These are phyloP conservation scores for Aspergillus novoparasiticus DNA, from an alignment of 2,329 filamentous ascomycete species.

Conservation along the genomic window DNA sequence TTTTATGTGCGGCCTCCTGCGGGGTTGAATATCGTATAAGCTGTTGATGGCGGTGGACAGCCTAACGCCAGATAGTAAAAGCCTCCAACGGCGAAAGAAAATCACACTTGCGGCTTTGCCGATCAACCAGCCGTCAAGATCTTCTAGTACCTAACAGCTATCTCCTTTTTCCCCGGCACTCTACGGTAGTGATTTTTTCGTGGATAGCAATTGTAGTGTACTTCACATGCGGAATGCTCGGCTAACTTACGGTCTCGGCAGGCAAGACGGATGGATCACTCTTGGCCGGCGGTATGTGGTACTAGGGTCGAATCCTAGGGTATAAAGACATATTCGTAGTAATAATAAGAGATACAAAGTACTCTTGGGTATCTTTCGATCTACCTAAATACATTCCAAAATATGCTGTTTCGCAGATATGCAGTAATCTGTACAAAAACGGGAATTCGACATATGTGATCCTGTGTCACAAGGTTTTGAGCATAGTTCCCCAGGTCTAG, in stretches of 20 bases:
- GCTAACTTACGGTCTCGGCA: conserved; percentile 22
- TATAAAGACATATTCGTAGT: neutral
- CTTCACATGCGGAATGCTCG: conserved; percentile 30
- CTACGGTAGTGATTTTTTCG: neutral
- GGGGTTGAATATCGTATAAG: conserved; percentile 13
- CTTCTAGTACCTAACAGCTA: too few species aligned
- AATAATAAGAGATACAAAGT: neutral
- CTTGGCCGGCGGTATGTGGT: neutral
- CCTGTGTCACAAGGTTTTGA: neutral
- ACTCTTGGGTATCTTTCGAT: neutral
- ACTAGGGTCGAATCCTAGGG: neutral
- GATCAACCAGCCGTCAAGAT: neutral
- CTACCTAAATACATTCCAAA: neutral
- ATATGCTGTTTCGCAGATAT: neutral
- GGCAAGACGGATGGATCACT: neutral
- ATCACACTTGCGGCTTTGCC: neutral
- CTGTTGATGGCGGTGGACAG: neutral
- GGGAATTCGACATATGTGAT: neutral
- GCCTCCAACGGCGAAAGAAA: neutral
- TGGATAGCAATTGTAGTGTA: neutral
- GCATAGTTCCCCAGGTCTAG: neutral
- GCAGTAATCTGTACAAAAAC: neutral
- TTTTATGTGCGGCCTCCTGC: conserved; percentile 9
- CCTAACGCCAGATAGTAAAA: neutral
- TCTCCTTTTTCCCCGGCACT: neutral